Evolutionary conservation across 352 stramenopile genomes (phyloP), one percentile per base, ranked within the genome.

Genomic region (Phytophthora cryptogea): DNA sequence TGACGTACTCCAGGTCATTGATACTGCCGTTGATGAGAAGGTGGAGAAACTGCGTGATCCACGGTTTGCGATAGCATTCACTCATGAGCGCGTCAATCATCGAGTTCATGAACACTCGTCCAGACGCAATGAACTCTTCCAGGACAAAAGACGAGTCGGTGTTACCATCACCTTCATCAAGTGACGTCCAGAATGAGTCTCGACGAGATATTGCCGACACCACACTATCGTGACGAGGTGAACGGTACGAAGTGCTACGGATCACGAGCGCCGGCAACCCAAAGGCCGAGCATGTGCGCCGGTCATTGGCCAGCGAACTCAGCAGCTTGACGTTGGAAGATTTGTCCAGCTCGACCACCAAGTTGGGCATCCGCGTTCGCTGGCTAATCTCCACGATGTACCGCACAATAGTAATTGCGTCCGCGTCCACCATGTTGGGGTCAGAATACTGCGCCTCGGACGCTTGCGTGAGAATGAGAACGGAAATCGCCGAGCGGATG

Each of bases 351-450:
- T 93, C 84, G 0, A 91, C 80, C 0, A 93, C 74, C 16, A 93
- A 59, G 39, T 91, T 93, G 1, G 78, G 82, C 71, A 89, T 88
- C 17, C 55, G 52, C 5, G 70, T 76, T 20, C 74, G 78, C 53
- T 89, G 80, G 30, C 74, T 88, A 52, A 88, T 90, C 72, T 93
- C 84, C 11, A 93, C 74, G 20, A 93, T 93, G 51, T 89, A 91
- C 1, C 81, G 80, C 57, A 93, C 68, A 28, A 80, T 89, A 5
- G 84, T 93, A 59, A 93, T 93, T 8, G 84, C 84, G 46, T 93
- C 78, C 5, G 84, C 81, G 40, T 93, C 84, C 5, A 93, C 71
- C 84, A 93, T 93, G 47, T 93, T 93, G 5, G 79, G 74, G 41
- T 93, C 84, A 0, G 81, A 73, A 52, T 89, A 93, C 39, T 67